Conservation (phyloP, 2,329 filamentous ascomycete species). For the Teratosphaeria gauchensis region DNA sequence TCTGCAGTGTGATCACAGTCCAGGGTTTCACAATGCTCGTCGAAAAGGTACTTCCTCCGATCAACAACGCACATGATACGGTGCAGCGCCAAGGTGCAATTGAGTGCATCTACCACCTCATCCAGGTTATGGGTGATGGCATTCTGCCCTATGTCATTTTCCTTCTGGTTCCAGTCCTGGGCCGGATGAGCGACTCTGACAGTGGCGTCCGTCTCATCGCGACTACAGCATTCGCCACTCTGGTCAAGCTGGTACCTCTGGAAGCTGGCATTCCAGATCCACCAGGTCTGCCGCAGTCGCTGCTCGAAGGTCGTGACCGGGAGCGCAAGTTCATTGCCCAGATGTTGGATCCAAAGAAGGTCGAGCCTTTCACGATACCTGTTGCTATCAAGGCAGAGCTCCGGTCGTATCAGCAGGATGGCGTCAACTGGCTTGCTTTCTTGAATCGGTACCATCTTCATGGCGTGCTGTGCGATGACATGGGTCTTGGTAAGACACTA, state of each 20-base stretch:
- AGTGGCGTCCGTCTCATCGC: slow-evolving; percentile 89
- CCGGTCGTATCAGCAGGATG: slow-evolving; percentile 94
- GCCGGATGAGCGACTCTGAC: slow-evolving; percentile 96
- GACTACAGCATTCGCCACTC: slow-evolving; percentile 90
- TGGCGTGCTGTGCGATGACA: slow-evolving; percentile 96
- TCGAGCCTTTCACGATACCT: slow-evolving; percentile 85
- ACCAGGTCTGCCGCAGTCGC: slow-evolving; percentile 77
- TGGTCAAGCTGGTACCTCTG: slow-evolving; percentile 92
- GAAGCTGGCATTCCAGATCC: slow-evolving; percentile 97
- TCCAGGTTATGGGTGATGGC: slow-evolving; percentile 93
- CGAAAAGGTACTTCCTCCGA: slow-evolving; percentile 81
- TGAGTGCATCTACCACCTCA: slow-evolving; percentile 92
- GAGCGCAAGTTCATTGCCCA: slow-evolving; percentile 96
- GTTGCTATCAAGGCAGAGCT: slow-evolving; percentile 96
- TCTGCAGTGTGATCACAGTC: slow-evolving; percentile 92
- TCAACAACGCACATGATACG: slow-evolving; percentile 81
- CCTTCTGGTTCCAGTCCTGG: slow-evolving; percentile 91
- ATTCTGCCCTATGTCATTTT: slow-evolving; percentile 98
- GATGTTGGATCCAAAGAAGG: slow-evolving; percentile 92
- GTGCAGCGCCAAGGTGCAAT: slow-evolving; percentile 87
- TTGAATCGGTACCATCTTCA: slow-evolving; percentile 97
- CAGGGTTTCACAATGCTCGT: slow-evolving; percentile 94
- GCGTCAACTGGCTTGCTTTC: slow-evolving; percentile 97
- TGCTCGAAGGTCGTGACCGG: slow-evolving; percentile 81
- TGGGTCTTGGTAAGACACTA: slow-evolving; percentile 95